A percentile compares a stretch with the other conserved stretches of the same genome.
Conservation (phyloP, 139 green algal species). For the Tetraselmis chui region DNA sequence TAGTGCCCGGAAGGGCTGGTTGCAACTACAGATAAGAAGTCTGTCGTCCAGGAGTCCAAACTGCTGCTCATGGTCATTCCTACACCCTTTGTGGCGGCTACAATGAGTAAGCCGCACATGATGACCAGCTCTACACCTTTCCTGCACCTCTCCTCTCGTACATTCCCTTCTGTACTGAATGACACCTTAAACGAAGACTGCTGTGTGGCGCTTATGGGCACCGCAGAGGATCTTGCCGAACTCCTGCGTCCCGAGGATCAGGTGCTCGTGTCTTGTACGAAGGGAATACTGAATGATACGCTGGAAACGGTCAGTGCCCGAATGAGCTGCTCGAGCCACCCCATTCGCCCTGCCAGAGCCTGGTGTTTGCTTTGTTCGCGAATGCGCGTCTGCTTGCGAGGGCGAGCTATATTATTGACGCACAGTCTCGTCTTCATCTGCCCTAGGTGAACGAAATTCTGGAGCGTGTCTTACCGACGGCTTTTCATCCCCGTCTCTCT, state of each 20-base stretch:
- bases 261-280: constrained; percentile 71
- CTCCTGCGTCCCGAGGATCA: constrained; percentile 25
- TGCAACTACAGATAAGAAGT: constrained; percentile 38
- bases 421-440: too few relatives aligned
- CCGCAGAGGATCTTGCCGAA: constrained; percentile 8
- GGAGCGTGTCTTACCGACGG: constrained; percentile 39
- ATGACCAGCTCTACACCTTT: too few relatives aligned
- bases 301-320: constrained; percentile 61
- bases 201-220: background rate
- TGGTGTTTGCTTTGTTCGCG: too few relatives aligned
- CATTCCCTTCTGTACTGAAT: too few relatives aligned
- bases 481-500: constrained; percentile 28
- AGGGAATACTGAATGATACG: constrained; percentile 70
- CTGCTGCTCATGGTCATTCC: constrained; percentile 79
- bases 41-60: constrained; percentile 31
- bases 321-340: too few relatives aligned
- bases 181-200: too few relatives aligned
- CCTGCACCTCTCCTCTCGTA: too few relatives aligned
- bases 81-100: constrained; percentile 62
- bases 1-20: constrained; percentile 30
- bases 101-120: constrained; percentile 42
- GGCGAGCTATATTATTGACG: too few relatives aligned
- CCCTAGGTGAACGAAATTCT: constrained; percentile 47
- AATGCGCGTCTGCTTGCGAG: too few relatives aligned
- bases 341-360: too few relatives aligned